phyloP scores from a whole-genome alignment of 257 asterid genomes.

The Solanum pimpinellifolium region DNA sequence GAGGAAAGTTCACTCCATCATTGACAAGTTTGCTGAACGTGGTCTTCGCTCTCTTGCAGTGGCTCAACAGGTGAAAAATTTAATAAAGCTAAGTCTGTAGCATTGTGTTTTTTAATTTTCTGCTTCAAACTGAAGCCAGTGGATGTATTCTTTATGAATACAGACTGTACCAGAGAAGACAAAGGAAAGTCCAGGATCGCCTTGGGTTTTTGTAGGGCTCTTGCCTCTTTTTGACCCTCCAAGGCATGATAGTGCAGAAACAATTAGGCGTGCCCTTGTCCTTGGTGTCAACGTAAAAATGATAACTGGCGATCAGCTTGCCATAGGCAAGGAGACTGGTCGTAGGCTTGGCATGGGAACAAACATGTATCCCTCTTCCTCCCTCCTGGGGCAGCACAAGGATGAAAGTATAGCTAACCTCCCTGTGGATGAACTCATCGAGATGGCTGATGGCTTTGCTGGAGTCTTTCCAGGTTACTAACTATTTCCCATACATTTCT shows the following conservation, averaged over 20 bases:
- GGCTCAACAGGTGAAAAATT: slow-evolving; percentile 28
- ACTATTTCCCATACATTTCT: background rate
- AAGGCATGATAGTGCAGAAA: slow-evolving; percentile 48
- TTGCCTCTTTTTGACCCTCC: slow-evolving; percentile 60
- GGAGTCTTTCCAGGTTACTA: slow-evolving; percentile 38
- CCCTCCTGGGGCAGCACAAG: slow-evolving; percentile 34
- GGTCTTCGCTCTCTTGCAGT: slow-evolving; percentile 54
- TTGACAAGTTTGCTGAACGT: slow-evolving; percentile 47
- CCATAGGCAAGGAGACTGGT: slow-evolving; percentile 41
- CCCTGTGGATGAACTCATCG: slow-evolving; percentile 37
- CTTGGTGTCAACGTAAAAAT: slow-evolving; percentile 55
- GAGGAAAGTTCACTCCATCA: slow-evolving; percentile 28
- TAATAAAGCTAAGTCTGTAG: background rate
- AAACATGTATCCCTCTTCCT: slow-evolving; percentile 42
- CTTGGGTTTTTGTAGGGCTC: slow-evolving; percentile 48
- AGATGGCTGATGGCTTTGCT: slow-evolving; percentile 43
- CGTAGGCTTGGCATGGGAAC: slow-evolving; percentile 46
- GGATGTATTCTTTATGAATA: background rate
- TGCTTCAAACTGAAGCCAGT: background rate
- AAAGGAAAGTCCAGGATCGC: slow-evolving; percentile 42
- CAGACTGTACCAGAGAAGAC: slow-evolving; percentile 39
- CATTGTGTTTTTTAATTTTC: background rate
- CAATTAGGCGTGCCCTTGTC: slow-evolving; percentile 36
- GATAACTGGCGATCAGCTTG: slow-evolving; percentile 44
- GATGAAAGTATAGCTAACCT: slow-evolving; percentile 25